phyloP scores from a whole-genome alignment of 805 yeast genomes.

The Metschnikowia aberdeeniae region DNA sequence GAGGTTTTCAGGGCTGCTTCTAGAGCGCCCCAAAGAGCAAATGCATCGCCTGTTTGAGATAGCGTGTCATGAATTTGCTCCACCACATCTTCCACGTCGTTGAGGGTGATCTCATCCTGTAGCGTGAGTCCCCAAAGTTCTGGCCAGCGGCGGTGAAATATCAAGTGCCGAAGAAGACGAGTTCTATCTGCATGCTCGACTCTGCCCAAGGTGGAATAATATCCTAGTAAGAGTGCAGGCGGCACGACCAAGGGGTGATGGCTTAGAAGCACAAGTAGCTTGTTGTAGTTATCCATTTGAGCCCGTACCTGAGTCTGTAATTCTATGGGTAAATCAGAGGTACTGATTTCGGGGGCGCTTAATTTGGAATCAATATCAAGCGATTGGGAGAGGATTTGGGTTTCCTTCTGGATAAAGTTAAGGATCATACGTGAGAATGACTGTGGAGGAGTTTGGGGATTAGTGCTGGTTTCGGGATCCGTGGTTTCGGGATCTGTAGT shows the following conservation, averaged over 20 bases:
- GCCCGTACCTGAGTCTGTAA: constrained; percentile 17
- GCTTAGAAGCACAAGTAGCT: constrained; percentile 26
- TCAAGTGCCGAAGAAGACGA: constrained; percentile 24
- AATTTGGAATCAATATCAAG: constrained; percentile 6
- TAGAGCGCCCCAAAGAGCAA: constrained; percentile 28
- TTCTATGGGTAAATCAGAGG: constrained; percentile 1
- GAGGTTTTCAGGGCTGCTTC: constrained; percentile 16
- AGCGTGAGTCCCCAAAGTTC: constrained; percentile 29
- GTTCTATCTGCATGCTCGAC: constrained; percentile 18
- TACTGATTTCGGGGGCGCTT: background rate
- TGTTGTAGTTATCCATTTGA: constrained; percentile 27
- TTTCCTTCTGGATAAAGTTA: constrained; percentile 10
- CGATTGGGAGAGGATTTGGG: constrained; percentile 8
- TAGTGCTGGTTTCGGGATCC: background rate
- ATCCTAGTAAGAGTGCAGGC: constrained; percentile 19
- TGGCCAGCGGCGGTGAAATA: constrained; percentile 29
- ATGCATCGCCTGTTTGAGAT: constrained; percentile 12
- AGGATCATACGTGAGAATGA: background rate
- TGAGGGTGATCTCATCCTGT: constrained; percentile 25
- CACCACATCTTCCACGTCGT: constrained; percentile 36
- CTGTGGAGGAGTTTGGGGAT: background rate
- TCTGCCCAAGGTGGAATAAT: constrained; percentile 15
- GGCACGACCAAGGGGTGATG: constrained; percentile 34
- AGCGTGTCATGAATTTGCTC: constrained; percentile 24
- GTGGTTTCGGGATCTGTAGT: too few species aligned